phyloP scores from a whole-genome alignment of 352 stramenopile genomes.

The Phytophthora meadii region DNA sequence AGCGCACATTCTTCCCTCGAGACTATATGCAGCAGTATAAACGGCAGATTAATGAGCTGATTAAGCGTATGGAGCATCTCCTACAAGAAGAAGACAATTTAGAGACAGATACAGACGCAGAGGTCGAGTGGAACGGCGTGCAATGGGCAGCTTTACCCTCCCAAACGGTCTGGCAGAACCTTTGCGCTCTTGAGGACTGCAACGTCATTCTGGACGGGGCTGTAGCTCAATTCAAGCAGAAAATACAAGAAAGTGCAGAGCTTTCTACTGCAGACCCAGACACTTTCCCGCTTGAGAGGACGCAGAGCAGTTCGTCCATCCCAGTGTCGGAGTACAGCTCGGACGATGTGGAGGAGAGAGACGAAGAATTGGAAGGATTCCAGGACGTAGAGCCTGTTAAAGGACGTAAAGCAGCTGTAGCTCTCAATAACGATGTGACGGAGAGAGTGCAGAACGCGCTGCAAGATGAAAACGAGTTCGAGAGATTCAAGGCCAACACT shows the following conservation, averaged over 20 bases:
- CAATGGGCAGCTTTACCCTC: constrained; percentile 48
- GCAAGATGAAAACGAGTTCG: constrained; percentile 64
- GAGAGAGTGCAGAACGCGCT: constrained; percentile 62
- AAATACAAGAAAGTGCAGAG: constrained; percentile 68
- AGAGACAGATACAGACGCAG: constrained; percentile 49
- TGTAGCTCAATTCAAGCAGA: constrained; percentile 58
- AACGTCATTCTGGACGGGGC: constrained; percentile 43
- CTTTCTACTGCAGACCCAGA: constrained; percentile 53
- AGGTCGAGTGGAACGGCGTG: constrained; percentile 44
- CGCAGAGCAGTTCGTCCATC: constrained; percentile 51
- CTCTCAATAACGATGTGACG: constrained; percentile 84
- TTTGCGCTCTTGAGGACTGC: constrained; percentile 69
- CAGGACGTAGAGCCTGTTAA: constrained; percentile 82
- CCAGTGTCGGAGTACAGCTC: constrained; percentile 59
- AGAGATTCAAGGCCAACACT: constrained; percentile 79
- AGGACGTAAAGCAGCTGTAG: constrained; percentile 73
- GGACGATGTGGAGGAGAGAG: constrained; percentile 56
- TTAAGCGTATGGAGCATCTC: constrained; percentile 62
- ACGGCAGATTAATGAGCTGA: constrained; percentile 62
- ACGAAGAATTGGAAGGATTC: constrained; percentile 61
- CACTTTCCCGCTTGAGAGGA: constrained; percentile 49
- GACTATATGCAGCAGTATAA: constrained; percentile 71
- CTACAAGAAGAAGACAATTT: constrained; percentile 67
- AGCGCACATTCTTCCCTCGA: constrained; percentile 57
- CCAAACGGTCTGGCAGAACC: constrained; percentile 72